A percentile compares a stretch with the other conserved stretches of the same genome.
phyloP scores from a whole-genome alignment of 352 stramenopile genomes.

The Thraustochytrium sp. region DNA sequence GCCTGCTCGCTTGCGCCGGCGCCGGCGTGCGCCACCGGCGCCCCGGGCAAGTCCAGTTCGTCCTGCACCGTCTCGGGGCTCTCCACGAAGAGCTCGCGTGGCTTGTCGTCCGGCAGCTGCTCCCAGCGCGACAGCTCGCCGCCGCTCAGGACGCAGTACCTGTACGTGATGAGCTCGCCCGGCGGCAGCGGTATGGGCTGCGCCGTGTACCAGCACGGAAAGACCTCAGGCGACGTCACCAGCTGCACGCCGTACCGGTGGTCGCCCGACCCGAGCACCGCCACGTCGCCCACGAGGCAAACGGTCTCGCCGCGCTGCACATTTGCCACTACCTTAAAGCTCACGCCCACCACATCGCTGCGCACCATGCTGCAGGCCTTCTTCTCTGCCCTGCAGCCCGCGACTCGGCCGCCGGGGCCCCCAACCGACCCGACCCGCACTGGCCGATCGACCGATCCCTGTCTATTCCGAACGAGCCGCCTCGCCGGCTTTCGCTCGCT shows the following conservation, averaged over 20 bases:
- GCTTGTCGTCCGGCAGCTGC: conserved; percentile 59
- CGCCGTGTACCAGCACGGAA: conserved; percentile 72
- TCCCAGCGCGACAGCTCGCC: conserved; percentile 75
- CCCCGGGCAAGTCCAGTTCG: no score
- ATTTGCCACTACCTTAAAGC: conserved; percentile 1
- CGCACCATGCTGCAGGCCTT: neutral
- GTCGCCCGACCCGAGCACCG: conserved; percentile 27
- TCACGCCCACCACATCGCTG: neutral
- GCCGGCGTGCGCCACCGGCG: no score
- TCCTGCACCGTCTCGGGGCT: neutral
- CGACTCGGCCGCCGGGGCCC: no score
- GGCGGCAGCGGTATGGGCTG: conserved; percentile 69
- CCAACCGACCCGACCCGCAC: no score
- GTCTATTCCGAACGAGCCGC: no score
- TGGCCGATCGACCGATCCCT: no score
- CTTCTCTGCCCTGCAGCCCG: no score
- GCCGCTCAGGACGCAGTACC: conserved; percentile 75
- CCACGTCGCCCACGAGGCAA: conserved; percentile 17
- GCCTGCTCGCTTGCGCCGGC: no score
- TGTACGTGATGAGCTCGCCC: conserved; percentile 71
- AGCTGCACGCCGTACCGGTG: conserved; percentile 51
- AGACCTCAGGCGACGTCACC: conserved; percentile 68
- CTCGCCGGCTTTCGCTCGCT: no score
- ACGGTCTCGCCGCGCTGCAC: conserved; percentile 32
- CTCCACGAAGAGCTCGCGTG: conserved; percentile 54